Conservation (phyloP, 331 rosid species). For the Stylosanthes scabra region DNA sequence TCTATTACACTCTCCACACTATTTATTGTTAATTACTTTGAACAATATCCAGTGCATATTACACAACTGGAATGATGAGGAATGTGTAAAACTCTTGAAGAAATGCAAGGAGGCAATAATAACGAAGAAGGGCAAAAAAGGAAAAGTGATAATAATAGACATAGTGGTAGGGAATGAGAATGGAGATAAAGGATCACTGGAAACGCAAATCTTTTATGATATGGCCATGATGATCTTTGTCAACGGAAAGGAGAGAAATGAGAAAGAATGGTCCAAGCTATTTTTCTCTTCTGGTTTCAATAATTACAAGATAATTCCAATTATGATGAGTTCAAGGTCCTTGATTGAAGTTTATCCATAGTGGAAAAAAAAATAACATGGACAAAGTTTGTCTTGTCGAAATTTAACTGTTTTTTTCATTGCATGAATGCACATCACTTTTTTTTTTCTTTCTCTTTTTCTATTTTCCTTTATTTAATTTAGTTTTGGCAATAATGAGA, state of each 20-base stretch:
- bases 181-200: slow-evolving; percentile 13
- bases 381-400: no score
- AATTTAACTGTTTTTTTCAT: no score
- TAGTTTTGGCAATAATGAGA: no score
- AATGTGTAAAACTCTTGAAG: slow-evolving; percentile 52
- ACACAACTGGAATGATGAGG: slow-evolving; percentile 65
- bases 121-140: slow-evolving; percentile 34
- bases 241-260: slow-evolving; percentile 49
- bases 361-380: no score
- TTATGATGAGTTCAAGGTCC: slow-evolving; percentile 44
- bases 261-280: slow-evolving; percentile 54
- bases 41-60: slow-evolving; percentile 45
- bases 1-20: background rate
- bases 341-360: slow-evolving; percentile 45
- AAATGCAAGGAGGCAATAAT: slow-evolving; percentile 48
- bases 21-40: background rate
- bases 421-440: no score
- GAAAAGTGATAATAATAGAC: slow-evolving; percentile 62
- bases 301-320: slow-evolving; percentile 43
- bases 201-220: slow-evolving; percentile 50
- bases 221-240: slow-evolving; percentile 46
- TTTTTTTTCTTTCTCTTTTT: no score
- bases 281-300: slow-evolving; percentile 43
- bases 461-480: no score
- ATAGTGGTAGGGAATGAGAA: slow-evolving; percentile 30